Evolutionary conservation across 208 protist species (phyloP).

Genomic region (Crithidia expoeki): DNA sequence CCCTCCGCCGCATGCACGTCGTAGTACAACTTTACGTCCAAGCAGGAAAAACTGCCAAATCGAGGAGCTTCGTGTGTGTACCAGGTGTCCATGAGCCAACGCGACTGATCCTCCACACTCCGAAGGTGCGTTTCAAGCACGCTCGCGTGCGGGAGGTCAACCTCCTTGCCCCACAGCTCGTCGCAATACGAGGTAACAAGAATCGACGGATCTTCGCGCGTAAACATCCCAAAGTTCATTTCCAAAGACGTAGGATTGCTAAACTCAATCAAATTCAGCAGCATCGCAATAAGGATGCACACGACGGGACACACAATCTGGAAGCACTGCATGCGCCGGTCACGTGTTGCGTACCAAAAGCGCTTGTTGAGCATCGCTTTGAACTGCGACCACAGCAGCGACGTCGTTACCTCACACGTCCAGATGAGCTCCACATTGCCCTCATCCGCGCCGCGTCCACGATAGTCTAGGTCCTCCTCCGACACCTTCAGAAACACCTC

Average conservation of each 20-base stretch:
- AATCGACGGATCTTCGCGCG: not conserved
- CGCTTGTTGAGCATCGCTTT: slow-evolving; percentile 62
- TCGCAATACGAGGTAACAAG: slow-evolving; percentile 1
- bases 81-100: slow-evolving; percentile 36
- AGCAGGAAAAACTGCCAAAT: slow-evolving; percentile 28
- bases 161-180: not conserved
- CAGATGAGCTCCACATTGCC: slow-evolving; percentile 17
- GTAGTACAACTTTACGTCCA: slow-evolving; percentile 8
- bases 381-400: slow-evolving; percentile 47
- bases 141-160: not conserved
- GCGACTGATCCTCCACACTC: not conserved
- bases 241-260: slow-evolving; percentile 11
- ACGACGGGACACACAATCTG: slow-evolving; percentile 78
- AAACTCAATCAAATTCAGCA: slow-evolving; percentile 44
- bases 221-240: slow-evolving; percentile 31
- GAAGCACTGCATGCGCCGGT: slow-evolving; percentile 67
- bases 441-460: slow-evolving; percentile 27
- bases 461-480: slow-evolving; percentile 26
- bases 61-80: slow-evolving; percentile 22
- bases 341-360: slow-evolving; percentile 49
- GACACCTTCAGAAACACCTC: slow-evolving; percentile 77
- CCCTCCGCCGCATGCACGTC: not conserved
- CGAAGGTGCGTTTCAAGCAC: slow-evolving; percentile 4
- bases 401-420: slow-evolving; percentile 24
- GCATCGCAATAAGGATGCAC: slow-evolving; percentile 67